Conservation (phyloP, 1,284 basidiomycete species). For the Naganishia cerealis region DNA sequence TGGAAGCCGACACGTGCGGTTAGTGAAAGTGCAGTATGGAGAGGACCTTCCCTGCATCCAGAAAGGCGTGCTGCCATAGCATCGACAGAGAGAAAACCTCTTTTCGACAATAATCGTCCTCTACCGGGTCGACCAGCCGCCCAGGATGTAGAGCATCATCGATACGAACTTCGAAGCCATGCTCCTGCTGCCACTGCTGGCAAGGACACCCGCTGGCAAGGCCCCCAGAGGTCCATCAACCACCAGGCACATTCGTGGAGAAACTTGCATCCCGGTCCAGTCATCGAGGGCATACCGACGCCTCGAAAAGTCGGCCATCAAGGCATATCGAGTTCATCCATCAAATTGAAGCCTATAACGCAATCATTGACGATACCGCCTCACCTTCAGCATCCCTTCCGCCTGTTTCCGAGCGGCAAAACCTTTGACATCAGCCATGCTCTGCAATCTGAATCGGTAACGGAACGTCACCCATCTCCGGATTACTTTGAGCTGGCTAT, state of each 20-base stretch:
- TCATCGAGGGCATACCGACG: neutral
- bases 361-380: neutral
- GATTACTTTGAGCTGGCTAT: constrained; percentile 21
- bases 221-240: neutral
- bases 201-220: neutral
- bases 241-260: neutral
- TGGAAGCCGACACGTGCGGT: neutral
- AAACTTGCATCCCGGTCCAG: neutral
- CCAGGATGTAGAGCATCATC: neutral
- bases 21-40: neutral
- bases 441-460: neutral
- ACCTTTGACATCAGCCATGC: constrained; percentile 22
- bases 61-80: neutral
- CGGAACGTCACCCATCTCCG: constrained; percentile 16
- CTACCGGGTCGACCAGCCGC: neutral
- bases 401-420: constrained; percentile 8
- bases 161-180: neutral
- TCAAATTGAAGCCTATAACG: constrained; percentile 3
- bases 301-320: neutral
- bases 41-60: neutral
- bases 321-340: neutral
- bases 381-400: constrained; percentile 25
- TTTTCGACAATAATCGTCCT: neutral
- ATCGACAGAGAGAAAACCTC: neutral
- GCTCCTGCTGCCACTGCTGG: neutral